These are phyloP conservation scores for Ceratocystis ficicola DNA, from an alignment of 2,329 filamentous ascomycete genomes.

Conservation along the genomic window DNA sequence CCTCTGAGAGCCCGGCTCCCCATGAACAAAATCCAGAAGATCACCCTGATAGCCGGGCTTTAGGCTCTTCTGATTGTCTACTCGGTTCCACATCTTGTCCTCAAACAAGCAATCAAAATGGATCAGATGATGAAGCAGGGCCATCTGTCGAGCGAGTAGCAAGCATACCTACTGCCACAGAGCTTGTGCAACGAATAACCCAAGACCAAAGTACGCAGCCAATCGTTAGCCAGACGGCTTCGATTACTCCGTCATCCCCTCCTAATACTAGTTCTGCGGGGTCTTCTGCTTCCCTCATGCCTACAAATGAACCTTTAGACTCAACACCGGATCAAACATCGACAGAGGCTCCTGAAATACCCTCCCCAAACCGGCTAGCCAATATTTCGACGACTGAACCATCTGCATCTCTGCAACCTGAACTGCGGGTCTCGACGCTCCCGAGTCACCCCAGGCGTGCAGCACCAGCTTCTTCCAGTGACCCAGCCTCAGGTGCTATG, in stretches of 20 bases:
- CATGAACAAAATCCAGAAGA: neutral
- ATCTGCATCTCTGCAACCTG: slow-evolving; percentile 24
- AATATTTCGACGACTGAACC: neutral
- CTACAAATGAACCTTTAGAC: neutral
- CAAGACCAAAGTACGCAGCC: neutral
- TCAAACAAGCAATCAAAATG: neutral
- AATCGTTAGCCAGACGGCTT: neutral
- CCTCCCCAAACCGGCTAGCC: neutral
- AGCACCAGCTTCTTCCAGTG: neutral
- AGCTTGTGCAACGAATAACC: neutral
- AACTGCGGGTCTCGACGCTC: neutral
- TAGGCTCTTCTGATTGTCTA: neutral
- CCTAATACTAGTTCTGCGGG: neutral
- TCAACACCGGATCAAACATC: neutral
- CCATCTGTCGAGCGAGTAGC: neutral
- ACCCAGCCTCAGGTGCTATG: slow-evolving; percentile 1
- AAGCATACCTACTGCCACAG: neutral
- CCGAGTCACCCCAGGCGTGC: neutral
- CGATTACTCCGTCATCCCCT: neutral
- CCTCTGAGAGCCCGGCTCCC: neutral
- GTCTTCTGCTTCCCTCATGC: neutral
- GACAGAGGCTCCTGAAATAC: neutral
- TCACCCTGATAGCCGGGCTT: neutral
- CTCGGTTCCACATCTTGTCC: neutral
- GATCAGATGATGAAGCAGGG: neutral